Base-by-base conservation (phyloP, 2,329 filamentous ascomycete genomes). In the Stemphylium beticola region DNA sequence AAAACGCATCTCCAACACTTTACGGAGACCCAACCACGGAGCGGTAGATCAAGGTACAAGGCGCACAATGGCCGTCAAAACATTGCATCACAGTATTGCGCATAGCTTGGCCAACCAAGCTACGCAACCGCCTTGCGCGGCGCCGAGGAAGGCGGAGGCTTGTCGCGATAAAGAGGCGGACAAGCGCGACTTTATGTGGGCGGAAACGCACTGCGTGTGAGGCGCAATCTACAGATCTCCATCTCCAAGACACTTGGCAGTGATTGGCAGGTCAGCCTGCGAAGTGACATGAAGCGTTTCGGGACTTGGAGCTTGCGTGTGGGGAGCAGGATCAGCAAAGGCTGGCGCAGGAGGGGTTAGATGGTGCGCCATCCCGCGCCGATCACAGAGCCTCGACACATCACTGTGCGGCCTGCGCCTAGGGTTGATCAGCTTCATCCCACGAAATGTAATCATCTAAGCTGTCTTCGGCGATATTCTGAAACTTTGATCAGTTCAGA, bases 61-160 rank as follows among this genome's bases (percentile, higher is more conserved):
- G 32, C 45, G 47, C 52, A 55, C 47, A 42, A 40, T 33, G 9
- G 20, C 31, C 26, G 47, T 18, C 33, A 29, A 45, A 24, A 51
- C 36, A 40, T 38, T 51, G 39, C 44, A 54, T 43, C 44, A 49
- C 51, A 14, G 40, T 24, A 38, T 31, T 38, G 50, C 36, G 39
- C 46, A 14, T 18, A n/a, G 29, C 50, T 57, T 57, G 49, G 57
- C 50, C 24, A 31, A 33, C 38, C 47, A 44, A 40, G 33, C 37
- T 43, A 43, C 50, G 50, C 54, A 54, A 51, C 40, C 37, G 22
- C 26, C 33, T 46, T 41, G 47, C 57, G 57, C 49, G 42, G 50
- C 54, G 57, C 54, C 57, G 17, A 57, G 57, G 36, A 37, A 45
- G 36, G 47, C 57, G 54, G 57, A 60, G 46, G 57, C 57, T 60